Conservation (phyloP, 441 rosid species). For the Adansonia rubrostipa region DNA sequence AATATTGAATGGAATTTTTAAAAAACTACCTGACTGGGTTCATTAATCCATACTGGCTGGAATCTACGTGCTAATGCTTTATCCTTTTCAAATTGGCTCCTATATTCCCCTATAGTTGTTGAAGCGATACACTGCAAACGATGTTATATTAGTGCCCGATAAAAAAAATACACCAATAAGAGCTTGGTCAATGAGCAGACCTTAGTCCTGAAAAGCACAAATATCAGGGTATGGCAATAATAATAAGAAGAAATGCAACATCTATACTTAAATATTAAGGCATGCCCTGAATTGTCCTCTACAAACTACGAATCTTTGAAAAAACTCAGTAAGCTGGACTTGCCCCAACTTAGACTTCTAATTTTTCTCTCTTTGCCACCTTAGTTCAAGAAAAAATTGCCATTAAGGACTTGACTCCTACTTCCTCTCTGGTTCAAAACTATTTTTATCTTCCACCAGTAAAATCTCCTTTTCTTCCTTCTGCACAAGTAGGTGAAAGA, state of each 20-base stretch:
- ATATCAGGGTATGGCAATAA: neutral
- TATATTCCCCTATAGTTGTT: constrained; percentile 69
- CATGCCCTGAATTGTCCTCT: neutral
- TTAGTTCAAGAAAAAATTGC: neutral
- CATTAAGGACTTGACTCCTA: neutral
- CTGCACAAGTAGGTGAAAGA: neutral
- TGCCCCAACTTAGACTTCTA: neutral
- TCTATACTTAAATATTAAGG: constrained; percentile 10
- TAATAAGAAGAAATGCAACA: neutral
- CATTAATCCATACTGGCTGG: constrained; percentile 73
- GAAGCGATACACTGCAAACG: constrained; percentile 75
- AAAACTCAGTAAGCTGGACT: neutral
- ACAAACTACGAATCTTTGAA: neutral
- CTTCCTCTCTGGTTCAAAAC: neutral
- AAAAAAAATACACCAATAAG: constrained; percentile 10
- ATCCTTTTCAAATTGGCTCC: constrained; percentile 77
- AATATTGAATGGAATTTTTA: neutral
- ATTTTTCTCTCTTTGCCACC: neutral
- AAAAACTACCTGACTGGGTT: constrained; percentile 67
- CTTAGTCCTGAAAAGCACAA: neutral
- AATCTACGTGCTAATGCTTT: constrained; percentile 80
- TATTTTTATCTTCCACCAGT: neutral
- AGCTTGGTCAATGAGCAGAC: constrained; percentile 17
- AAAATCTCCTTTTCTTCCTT: neutral
- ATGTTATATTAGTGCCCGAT: constrained; percentile 23